These are phyloP conservation scores for Erysimum cheiranthoides DNA, from an alignment of 345 rosid genomes.

Conservation along the genomic window DNA sequence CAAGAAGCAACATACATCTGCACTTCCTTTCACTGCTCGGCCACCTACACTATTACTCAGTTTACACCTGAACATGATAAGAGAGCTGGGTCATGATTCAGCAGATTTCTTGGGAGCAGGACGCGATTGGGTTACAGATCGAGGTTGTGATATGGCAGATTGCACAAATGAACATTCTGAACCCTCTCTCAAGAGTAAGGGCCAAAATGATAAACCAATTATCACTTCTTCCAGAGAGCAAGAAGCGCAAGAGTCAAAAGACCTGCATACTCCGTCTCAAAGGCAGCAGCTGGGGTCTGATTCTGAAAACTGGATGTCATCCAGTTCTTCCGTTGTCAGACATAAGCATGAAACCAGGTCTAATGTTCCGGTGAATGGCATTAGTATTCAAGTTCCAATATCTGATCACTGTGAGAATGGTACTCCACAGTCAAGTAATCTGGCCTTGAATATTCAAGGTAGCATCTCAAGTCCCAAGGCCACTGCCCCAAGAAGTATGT, in stretches of 20 bases:
- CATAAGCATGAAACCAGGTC: constrained; percentile 49
- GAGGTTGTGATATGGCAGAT: constrained; percentile 44
- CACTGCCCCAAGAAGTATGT: constrained; percentile 85
- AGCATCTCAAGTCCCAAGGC: constrained; percentile 76
- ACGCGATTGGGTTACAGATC: constrained; percentile 46
- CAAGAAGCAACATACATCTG: constrained; percentile 47
- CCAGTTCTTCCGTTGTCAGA: constrained; percentile 44
- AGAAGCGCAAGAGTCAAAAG: constrained; percentile 45
- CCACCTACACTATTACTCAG: constrained; percentile 64
- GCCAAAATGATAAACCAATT: constrained; percentile 35
- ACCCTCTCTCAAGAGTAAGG: constrained; percentile 34
- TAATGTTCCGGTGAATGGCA: constrained; percentile 47
- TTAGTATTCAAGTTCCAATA: constrained; percentile 67
- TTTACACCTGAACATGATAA: constrained; percentile 73
- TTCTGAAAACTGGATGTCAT: constrained; percentile 39
- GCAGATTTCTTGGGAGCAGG: constrained; percentile 47
- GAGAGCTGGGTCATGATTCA: constrained; percentile 58
- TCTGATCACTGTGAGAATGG: constrained; percentile 49
- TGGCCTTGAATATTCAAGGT: constrained; percentile 65
- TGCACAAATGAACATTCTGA: constrained; percentile 43
- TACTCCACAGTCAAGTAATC: constrained; percentile 55
- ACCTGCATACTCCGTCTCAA: constrained; percentile 41
- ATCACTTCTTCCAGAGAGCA: constrained; percentile 45
- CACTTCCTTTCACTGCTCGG: constrained; percentile 57
- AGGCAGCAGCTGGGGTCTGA: constrained; percentile 47